Conservation (phyloP, 495 filamentous ascomycete genomes). For the Penicillium macrosclerotiorum region DNA sequence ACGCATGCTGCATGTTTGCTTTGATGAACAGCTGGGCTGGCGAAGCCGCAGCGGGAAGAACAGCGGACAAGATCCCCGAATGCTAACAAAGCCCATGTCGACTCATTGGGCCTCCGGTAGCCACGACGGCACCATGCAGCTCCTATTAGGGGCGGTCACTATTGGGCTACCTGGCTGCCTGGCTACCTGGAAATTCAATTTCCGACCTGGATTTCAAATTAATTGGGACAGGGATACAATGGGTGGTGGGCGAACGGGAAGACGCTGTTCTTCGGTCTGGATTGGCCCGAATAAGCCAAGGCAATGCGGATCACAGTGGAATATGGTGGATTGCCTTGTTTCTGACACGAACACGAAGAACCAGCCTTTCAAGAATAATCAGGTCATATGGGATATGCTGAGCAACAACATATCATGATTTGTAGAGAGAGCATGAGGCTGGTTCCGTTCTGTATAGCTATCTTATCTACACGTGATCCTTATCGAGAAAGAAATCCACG, state of each 20-base stretch:
- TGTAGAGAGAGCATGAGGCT: background rate
- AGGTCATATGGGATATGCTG: background rate
- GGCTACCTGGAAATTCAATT: background rate
- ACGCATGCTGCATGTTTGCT: background rate
- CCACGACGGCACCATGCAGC: slow-evolving; percentile 14
- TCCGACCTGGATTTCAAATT: slow-evolving; percentile 1
- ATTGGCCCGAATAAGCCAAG: background rate
- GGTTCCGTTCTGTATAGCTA: slow-evolving; percentile 1
- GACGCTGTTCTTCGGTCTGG: background rate
- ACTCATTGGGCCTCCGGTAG: slow-evolving; percentile 10
- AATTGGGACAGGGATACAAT: background rate
- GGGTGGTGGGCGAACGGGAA: slow-evolving; percentile 4
- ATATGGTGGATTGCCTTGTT: background rate
- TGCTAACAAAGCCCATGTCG: background rate
- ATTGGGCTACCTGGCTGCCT: slow-evolving; percentile 3
- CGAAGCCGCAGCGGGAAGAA: background rate
- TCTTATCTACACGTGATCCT: slow-evolving; percentile 16
- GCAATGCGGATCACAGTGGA: background rate
- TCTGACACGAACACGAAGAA: too few relatives aligned
- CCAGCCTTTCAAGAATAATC: background rate
- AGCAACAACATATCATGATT: background rate
- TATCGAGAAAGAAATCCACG: slow-evolving; percentile 15
- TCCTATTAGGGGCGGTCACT: background rate
- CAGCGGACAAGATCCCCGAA: background rate
- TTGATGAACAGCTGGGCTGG: background rate